These are phyloP conservation scores for Geoglossum cookeanum DNA, from an alignment of 2,329 filamentous ascomycete genomes.

Conservation along the genomic window DNA sequence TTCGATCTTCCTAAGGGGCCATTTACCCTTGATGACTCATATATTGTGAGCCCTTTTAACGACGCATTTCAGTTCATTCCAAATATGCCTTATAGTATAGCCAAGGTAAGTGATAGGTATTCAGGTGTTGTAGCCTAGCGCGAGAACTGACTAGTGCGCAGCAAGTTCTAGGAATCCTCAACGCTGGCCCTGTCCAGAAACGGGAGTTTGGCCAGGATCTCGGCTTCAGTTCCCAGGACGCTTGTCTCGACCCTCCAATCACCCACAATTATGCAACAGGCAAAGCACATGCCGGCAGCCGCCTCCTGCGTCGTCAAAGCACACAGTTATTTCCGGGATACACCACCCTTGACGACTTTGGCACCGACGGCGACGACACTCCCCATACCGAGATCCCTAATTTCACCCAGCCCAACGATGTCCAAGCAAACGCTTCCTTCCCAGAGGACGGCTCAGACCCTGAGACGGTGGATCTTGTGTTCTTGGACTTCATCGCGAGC, in stretches of 20 bases:
- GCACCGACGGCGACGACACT: constrained; percentile 76
- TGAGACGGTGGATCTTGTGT: constrained; percentile 68
- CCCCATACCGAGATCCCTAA: constrained; percentile 59
- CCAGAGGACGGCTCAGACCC: constrained; percentile 31
- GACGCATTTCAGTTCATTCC: constrained; percentile 60
- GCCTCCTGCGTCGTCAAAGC: constrained; percentile 29
- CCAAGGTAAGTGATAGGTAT: constrained; percentile 15
- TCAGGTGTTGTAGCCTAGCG: constrained; percentile 8
- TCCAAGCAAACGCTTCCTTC: constrained; percentile 51
- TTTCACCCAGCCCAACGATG: constrained; percentile 64
- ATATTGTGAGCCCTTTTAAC: constrained; percentile 71
- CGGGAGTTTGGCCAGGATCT: constrained; percentile 18
- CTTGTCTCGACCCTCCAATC: constrained; percentile 29
- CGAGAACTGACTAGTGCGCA: not conserved
- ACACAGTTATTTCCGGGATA: constrained; percentile 45
- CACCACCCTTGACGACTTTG: constrained; percentile 72
- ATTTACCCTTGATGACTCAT: constrained; percentile 77
- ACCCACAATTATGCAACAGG: constrained; percentile 14
- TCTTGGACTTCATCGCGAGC: constrained; percentile 75
- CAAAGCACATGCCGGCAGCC: constrained; percentile 18
- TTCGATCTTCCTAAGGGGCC: constrained; percentile 90
- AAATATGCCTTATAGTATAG: constrained; percentile 53
- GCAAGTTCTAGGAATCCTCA: constrained; percentile 24
- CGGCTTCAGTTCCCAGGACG: constrained; percentile 23
- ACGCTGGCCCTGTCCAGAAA: constrained; percentile 22